Evolutionary conservation across 345 rosid genomes (phyloP), one percentile per base, ranked within the genome.

Genomic region (Populus deltoides): DNA sequence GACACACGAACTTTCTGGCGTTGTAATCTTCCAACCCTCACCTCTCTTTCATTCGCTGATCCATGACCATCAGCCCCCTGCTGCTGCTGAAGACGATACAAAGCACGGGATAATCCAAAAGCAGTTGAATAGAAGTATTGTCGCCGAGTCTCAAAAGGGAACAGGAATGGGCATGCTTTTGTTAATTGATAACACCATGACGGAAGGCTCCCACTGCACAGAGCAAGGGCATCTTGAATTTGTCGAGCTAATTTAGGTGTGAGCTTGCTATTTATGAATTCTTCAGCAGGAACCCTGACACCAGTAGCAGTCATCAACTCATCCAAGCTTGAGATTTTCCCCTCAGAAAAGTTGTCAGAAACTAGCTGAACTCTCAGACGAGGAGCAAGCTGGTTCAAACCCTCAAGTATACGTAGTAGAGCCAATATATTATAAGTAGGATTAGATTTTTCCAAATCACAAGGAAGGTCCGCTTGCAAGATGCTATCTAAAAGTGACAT

Each of bases 1-100:
- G 99, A 97, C 75, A 97, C 99, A 66, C 99, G 99, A 77, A 97
- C 99, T 86, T 97, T 97, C 82, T 97, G 99, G 68, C 99, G 97
- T 73, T 97, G 98, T 79, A 97, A 79, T 78, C 99, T 92, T 77
- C 97, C 99, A 83, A 94, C 92, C 77, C 98, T 89, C 75, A 91
- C 87, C 85, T 97, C 99, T 85, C 99, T 88, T 75, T 94, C 99
- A 83, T 86, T 90, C 69, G 86, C 79, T 69, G 91, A 89, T 72
- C 97, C 97, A 80, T 88, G 88, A 75, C 97, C 97, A 75, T 97
- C 98, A 82, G 97, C 97, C 84, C 99, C 97, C 86, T 97, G 99
- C 83, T 92, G 98, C 92, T 97, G 99, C 89, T 97, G 99, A 53
- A 94, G 94, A 74, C 98, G 99, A 82, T 89, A 85, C 80, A 97